Base-by-base conservation (phyloP, 1,284 basidiomycete genomes). In the Irpex sp. region DNA sequence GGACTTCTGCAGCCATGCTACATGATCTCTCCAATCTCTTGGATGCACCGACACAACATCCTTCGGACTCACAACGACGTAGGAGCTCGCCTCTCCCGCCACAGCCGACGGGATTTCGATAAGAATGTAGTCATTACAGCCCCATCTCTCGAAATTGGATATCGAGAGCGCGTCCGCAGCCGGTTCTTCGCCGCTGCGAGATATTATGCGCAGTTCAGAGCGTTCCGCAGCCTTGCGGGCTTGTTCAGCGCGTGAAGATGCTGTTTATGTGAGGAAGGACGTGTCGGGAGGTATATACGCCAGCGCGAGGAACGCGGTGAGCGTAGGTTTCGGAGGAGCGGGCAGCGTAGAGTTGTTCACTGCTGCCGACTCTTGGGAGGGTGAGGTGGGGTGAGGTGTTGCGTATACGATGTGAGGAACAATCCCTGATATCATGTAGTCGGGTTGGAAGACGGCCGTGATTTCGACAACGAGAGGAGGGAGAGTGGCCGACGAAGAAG, bases 391-490 rank as follows among this genome's bases (percentile, higher is more conserved):
- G 60, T 15, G 71, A 61, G 8, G 70, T 59, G 57, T 9, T 69
- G 61, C 71, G 67, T 11, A 73, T 57, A 81, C 78, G 0, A 85
- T 85, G 72, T 96, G 93, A 2, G 93, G 90, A 1, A 92, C 87
- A 59, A 99, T 88, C 19, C 96, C 96, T 0, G 95, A 86, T 34
- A 98, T 88, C 93, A 98, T 96, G 74, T 94, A 96, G 75, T 99
- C 97, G 48, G 98, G 82, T 72, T 97, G 91, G 74, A 98, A 95
- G 51, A 96, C 91, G 2, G 92, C 91, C 0, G 91, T 94, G 67
- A 98, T 92, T 73, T 98, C 96, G 57, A 94, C 92, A 55, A 86
- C 71, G 57, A 88, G 80, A 2, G 87, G 85, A 0, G 87, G 80
- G 0, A 79, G 72, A 59, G 79, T 79, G 5, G 79, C 77, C 2